phyloP scores from a whole-genome alignment of 352 stramenopile species.

The Globisporangium lucens region DNA sequence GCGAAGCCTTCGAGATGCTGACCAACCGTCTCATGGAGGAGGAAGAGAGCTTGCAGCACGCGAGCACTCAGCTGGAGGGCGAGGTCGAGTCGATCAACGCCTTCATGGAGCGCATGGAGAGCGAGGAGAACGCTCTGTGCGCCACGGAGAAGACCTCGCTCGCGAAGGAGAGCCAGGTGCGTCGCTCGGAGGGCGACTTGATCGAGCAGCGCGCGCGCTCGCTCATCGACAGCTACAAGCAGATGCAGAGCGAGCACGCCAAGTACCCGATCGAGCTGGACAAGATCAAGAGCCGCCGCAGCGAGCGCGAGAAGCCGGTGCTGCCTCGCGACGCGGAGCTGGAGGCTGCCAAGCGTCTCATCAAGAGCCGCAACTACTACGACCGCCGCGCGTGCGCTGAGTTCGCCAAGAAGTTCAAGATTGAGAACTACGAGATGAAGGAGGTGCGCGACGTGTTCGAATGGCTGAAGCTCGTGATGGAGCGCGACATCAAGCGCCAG shows the following conservation, averaged over 20 bases:
- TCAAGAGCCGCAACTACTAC: slow-evolving; percentile 90
- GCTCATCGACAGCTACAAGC: slow-evolving; percentile 86
- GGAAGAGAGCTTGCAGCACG: slow-evolving; percentile 82
- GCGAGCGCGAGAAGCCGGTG: slow-evolving; percentile 67
- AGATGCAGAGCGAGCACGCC: slow-evolving; percentile 82
- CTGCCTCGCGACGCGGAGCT: slow-evolving; percentile 69
- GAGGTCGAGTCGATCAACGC: slow-evolving; percentile 87
- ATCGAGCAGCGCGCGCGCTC: slow-evolving; percentile 83
- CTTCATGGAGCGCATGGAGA: slow-evolving; percentile 90
- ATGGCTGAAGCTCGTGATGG: slow-evolving; percentile 73
- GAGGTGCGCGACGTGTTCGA: slow-evolving; percentile 85
- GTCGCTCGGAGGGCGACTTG: slow-evolving; percentile 71
- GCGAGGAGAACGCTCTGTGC: slow-evolving; percentile 77
- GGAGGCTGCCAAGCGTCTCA: slow-evolving; percentile 67
- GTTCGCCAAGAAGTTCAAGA: slow-evolving; percentile 80
- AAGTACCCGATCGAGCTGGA: slow-evolving; percentile 82
- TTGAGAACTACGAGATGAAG: slow-evolving; percentile 71
- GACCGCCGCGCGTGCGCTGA: slow-evolving; percentile 77
- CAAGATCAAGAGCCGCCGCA: slow-evolving; percentile 78
- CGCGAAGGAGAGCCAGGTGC: slow-evolving; percentile 79
- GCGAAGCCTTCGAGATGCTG: slow-evolving; percentile 87
- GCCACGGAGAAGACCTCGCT: slow-evolving; percentile 85
- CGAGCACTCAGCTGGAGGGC: slow-evolving; percentile 74
- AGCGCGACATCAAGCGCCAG: slow-evolving; percentile 82
- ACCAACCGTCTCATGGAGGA: slow-evolving; percentile 83